Evolutionary conservation across 805 yeast genomes (phyloP).

Genomic region (Wickerhamiella kazuoi): DNA sequence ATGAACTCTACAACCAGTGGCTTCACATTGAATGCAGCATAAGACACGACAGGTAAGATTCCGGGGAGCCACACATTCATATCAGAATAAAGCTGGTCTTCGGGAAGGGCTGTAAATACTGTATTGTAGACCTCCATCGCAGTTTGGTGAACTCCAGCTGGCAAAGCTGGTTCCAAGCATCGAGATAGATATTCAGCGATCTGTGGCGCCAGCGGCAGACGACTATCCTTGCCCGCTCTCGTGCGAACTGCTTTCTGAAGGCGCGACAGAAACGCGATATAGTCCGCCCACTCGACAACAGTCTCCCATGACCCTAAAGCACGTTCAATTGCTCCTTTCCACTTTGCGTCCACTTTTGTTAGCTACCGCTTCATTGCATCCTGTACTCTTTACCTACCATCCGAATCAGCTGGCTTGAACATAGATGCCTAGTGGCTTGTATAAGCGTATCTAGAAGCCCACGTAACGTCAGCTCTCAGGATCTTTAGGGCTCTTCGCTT

Average conservation of each 20-base stretch:
- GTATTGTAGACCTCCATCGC: conserved; percentile 58
- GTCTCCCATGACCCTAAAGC: conserved; percentile 61
- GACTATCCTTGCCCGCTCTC: conserved; percentile 19
- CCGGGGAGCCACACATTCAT: conserved; percentile 84
- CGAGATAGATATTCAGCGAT: conserved; percentile 58
- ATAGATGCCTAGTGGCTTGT: not conserved
- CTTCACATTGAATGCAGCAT: conserved; percentile 76
- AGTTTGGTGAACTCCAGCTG: conserved; percentile 92
- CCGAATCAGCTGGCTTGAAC: not conserved
- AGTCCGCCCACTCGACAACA: conserved; percentile 95
- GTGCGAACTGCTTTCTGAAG: conserved; percentile 53
- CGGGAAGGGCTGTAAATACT: conserved; percentile 48
- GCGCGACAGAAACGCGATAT: conserved; percentile 71
- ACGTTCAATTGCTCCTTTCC: conserved; percentile 37
- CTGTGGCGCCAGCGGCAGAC: conserved; percentile 46
- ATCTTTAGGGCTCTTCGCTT: too few relatives aligned
- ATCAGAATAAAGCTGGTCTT: conserved; percentile 34
- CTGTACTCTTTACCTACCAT: not conserved
- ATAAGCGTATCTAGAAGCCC: not conserved
- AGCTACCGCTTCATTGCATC: too few relatives aligned
- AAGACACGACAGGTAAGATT: conserved; percentile 69
- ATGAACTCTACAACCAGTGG: conserved; percentile 55
- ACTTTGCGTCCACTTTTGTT: conserved; percentile 11
- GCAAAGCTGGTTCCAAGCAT: conserved; percentile 64
- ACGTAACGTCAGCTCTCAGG: too few relatives aligned